Percentiles rank a stretch among this genome's conserved stretches.
phyloP scores from a whole-genome alignment of 352 stramenopile genomes.

The Globisporangium carolinianum region DNA sequence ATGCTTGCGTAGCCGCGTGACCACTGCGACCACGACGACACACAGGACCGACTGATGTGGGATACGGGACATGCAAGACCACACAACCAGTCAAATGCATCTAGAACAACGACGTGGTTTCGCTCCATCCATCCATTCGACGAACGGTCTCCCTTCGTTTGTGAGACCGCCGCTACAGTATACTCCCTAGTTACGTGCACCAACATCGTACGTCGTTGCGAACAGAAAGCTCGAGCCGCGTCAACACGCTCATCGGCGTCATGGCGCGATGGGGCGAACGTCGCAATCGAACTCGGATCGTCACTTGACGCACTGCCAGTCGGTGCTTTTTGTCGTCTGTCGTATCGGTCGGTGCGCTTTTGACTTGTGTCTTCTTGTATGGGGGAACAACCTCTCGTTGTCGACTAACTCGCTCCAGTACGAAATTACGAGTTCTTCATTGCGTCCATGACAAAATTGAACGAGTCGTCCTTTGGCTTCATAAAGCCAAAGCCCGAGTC shows the following conservation, averaged over 20 bases:
- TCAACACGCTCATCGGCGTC: too few species aligned
- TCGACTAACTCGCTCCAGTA: slow-evolving; percentile 1
- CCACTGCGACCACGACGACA: background rate
- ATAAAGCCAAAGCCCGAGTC: slow-evolving; percentile 80
- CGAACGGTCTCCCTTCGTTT: background rate
- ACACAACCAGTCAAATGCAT: background rate
- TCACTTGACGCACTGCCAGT: too few species aligned
- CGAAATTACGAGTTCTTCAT: slow-evolving; percentile 81
- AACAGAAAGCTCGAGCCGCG: too few species aligned
- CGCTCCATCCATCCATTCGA: background rate
- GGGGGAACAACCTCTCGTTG: background rate
- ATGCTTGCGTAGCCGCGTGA: slow-evolving; percentile 11
- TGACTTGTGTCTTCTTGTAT: too few species aligned
- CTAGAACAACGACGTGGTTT: background rate
- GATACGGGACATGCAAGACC: background rate
- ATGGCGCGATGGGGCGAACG: too few species aligned
- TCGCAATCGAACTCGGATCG: too few species aligned
- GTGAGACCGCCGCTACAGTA: background rate
- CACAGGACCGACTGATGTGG: background rate
- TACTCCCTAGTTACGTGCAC: background rate
- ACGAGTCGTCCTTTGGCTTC: slow-evolving; percentile 86
- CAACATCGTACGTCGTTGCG: too few species aligned
- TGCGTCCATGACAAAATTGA: slow-evolving; percentile 85
- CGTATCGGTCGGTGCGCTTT: too few species aligned
- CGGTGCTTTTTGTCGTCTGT: too few species aligned